Evolutionary conservation across 2,329 filamentous ascomycete species (phyloP), one percentile per base, ranked within the genome.

Genomic region (Fusarium miscanthi): DNA sequence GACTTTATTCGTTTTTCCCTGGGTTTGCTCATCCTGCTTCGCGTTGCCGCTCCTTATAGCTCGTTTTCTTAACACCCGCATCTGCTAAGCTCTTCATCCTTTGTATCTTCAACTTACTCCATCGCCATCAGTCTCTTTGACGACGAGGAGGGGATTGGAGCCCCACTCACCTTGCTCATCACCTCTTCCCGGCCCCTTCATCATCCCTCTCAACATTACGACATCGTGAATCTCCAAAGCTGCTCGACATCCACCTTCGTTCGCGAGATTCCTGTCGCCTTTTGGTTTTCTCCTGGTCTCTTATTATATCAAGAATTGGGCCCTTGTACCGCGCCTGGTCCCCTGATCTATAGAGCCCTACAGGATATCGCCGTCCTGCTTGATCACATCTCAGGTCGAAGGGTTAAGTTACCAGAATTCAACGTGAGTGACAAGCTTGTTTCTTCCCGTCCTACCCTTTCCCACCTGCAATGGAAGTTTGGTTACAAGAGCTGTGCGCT

Each of bases 91-190:
- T 41, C 49, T 59, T 59, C 53, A 66, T 25, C 54, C 35, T 43
- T 45, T 41, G 49, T 42, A 53, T 63, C 37, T 53, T 30, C 56
- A 60, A 38, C 41, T 40, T 43, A 43, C 56, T 53, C 61, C 49
- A 59, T 58, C 49, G 33, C 49, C 38, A 52, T 60, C 40, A 43
- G 52, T 49, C 19, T 58, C 62, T 52, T 64, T 66, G 60, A 65
- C 65, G 25, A 64, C 43, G 70, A 74, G 71, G 73, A 70, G 70
- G 70, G 66, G 68, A 75, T 63, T 30, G 40, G 59, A 72, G 54
- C 73, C 72, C 70, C 74, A 75, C 60, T 72, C 64, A 53, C 38
- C 59, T 51, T 63, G 52, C 72, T 67, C 63, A 71, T 67, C 63
- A 53, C 64, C 59, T 64, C 59, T 65, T 43, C 53, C 53, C 57